Evolutionary conservation across 768 basidiomycete genomes (phyloP).

Genomic region (Atractiella rhizophila): DNA sequence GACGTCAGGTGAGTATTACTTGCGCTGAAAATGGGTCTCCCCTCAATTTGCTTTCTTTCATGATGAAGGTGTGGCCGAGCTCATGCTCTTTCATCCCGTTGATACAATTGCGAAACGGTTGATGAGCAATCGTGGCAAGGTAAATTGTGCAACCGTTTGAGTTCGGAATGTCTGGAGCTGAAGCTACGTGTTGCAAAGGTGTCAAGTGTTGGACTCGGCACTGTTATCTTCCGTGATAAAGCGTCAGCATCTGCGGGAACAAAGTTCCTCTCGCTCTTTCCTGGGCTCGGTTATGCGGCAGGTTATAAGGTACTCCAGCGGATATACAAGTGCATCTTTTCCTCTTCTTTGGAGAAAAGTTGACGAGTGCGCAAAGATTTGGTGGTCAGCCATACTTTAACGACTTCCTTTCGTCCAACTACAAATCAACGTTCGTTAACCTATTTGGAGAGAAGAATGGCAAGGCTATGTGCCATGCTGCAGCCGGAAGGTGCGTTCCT

Average conservation of each 20-base stretch:
- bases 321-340: constrained; percentile 11
- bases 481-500: constrained; percentile 53
- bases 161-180: constrained; percentile 31
- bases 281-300: constrained; percentile 89
- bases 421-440: constrained; percentile 53
- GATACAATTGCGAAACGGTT: constrained; percentile 96
- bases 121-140: constrained; percentile 75
- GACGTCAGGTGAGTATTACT: constrained; percentile 41
- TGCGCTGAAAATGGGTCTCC: neutral
- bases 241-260: constrained; percentile 39
- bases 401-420: constrained; percentile 61
- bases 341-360: neutral
- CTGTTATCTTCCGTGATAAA: constrained; percentile 67
- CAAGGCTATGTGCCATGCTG: constrained; percentile 83
- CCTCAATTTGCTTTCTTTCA: neutral
- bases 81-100: constrained; percentile 81
- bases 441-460: constrained; percentile 82
- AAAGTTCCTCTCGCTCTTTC: constrained; percentile 79
- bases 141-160: neutral
- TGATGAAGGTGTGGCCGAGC: constrained; percentile 59
- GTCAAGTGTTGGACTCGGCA: constrained; percentile 31
- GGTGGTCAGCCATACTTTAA: constrained; percentile 96
- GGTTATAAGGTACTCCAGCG: constrained; percentile 48
- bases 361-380: constrained; percentile 41
- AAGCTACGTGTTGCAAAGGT: constrained; percentile 6